A percentile compares a stretch with the other conserved stretches of the same genome.
These are phyloP conservation scores for Aspergillus terreus DNA, from an alignment of 2,329 filamentous ascomycete species.

Conservation along the genomic window DNA sequence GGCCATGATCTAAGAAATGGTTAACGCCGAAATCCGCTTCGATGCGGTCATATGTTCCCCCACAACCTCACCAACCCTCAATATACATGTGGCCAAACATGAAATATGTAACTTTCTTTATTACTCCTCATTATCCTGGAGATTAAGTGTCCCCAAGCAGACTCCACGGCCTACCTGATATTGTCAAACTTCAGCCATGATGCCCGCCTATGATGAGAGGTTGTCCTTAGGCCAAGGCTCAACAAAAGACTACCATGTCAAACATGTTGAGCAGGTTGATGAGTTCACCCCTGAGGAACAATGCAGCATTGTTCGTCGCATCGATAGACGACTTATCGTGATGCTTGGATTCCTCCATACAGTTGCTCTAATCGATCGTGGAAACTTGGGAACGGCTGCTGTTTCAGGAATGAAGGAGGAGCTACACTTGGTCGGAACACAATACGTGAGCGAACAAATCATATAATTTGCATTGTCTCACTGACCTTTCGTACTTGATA, in stretches of 20 bases:
- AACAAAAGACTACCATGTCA: not conserved
- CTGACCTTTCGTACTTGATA: not conserved
- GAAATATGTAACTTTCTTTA: too few relatives aligned
- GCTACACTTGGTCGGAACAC: slow-evolving; percentile 5
- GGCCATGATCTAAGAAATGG: not conserved
- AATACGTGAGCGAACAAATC: slow-evolving; percentile 10
- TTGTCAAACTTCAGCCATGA: not conserved
- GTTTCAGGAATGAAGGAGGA: slow-evolving; percentile 16
- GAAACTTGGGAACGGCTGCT: slow-evolving; percentile 13
- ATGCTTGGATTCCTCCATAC: slow-evolving; percentile 16
- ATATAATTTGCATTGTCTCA: too few relatives aligned
- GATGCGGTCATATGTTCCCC: not conserved
- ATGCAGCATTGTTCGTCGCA: slow-evolving; percentile 13
- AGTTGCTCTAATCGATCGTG: slow-evolving; percentile 16
- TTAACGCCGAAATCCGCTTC: slow-evolving; percentile 2
- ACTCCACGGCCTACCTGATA: too few relatives aligned
- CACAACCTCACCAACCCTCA: not conserved
- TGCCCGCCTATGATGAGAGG: not conserved
- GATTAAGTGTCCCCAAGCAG: too few relatives aligned
- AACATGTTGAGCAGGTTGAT: not conserved
- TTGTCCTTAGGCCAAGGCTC: not conserved
- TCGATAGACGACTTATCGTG: slow-evolving; percentile 17
- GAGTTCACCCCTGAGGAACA: slow-evolving; percentile 8
- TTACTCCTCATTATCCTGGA: too few relatives aligned
- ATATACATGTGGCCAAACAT: not conserved